Evolutionary conservation across 805 yeast species (phyloP).

Genomic region (Candida pini): DNA sequence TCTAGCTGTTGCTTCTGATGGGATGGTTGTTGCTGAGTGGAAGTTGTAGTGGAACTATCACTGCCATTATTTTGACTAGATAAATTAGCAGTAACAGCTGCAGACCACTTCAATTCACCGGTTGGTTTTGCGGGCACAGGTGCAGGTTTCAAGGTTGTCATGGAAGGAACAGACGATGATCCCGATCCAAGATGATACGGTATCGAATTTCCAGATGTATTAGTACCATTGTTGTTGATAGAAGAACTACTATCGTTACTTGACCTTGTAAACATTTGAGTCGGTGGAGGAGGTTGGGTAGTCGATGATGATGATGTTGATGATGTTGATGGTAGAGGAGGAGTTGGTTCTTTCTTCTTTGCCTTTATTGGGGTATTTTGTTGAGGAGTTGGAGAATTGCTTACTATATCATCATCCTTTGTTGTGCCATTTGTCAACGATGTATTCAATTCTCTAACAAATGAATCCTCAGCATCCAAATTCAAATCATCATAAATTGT

Average conservation of each 20-base stretch:
- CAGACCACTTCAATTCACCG: constrained; percentile 30
- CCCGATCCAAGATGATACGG: constrained; percentile 14
- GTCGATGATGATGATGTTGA: constrained; percentile 3
- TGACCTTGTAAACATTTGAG: constrained; percentile 9
- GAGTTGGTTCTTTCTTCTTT: constrained; percentile 12
- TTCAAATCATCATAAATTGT: constrained; percentile 86
- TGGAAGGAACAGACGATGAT: constrained; percentile 12
- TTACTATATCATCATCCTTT: constrained; percentile 15
- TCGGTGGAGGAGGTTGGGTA: constrained; percentile 5
- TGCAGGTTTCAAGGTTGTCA: constrained; percentile 31
- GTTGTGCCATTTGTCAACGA: constrained; percentile 5
- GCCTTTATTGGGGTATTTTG: constrained; percentile 10
- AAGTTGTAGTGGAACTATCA: neutral
- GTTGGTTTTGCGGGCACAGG: constrained; percentile 29
- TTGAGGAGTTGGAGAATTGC: constrained; percentile 5
- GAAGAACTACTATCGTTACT: constrained; percentile 4
- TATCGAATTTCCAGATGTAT: constrained; percentile 5
- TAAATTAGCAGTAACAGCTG: constrained; percentile 24
- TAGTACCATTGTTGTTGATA: constrained; percentile 2
- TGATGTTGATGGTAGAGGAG: constrained; percentile 9
- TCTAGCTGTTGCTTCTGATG: neutral
- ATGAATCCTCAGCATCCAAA: constrained; percentile 42
- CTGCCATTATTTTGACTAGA: constrained; percentile 5
- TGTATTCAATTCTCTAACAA: constrained; percentile 26
- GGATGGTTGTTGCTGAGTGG: neutral